These are phyloP conservation scores for Echeveria elegans DNA, from an alignment of 164 flowering plant species.

Conservation along the genomic window DNA sequence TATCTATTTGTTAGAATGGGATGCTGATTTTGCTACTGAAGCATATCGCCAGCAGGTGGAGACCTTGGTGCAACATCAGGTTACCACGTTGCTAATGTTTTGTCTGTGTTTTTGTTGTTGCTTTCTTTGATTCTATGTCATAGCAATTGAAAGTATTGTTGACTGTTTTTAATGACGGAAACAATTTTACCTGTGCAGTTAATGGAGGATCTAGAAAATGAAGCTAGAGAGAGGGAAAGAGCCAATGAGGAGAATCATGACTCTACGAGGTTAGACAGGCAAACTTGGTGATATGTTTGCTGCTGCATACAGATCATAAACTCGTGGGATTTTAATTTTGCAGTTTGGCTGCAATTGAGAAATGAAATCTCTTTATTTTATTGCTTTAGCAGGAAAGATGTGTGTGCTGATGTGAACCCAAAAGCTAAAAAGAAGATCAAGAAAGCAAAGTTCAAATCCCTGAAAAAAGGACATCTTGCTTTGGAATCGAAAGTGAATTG, in stretches of 20 bases:
- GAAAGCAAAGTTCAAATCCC: slow-evolving; percentile 90
- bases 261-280: slow-evolving; percentile 30
- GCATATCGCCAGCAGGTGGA: slow-evolving; percentile 92
- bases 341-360: not conserved
- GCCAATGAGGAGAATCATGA: slow-evolving; percentile 40
- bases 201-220: slow-evolving; percentile 73
- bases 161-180: not conserved
- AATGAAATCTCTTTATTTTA: not conserved
- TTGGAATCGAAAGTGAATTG: slow-evolving; percentile 34
- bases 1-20: slow-evolving; percentile 58
- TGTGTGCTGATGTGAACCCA: slow-evolving; percentile 28
- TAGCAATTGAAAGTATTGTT: not conserved
- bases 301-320: too few species aligned
- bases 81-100: slow-evolving; percentile 19
- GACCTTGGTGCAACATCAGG: slow-evolving; percentile 89
- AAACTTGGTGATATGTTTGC: not conserved
- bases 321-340: too few species aligned
- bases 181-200: slow-evolving; percentile 32
- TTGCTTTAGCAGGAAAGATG: slow-evolving; percentile 46
- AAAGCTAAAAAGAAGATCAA: slow-evolving; percentile 81
- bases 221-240: slow-evolving; percentile 66
- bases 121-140: not conserved
- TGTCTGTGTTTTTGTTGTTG: too few species aligned
- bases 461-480: slow-evolving; percentile 72
- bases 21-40: slow-evolving; percentile 97